Conservation (phyloP, 1,139 yeast species). For the Pichia terricola region DNA sequence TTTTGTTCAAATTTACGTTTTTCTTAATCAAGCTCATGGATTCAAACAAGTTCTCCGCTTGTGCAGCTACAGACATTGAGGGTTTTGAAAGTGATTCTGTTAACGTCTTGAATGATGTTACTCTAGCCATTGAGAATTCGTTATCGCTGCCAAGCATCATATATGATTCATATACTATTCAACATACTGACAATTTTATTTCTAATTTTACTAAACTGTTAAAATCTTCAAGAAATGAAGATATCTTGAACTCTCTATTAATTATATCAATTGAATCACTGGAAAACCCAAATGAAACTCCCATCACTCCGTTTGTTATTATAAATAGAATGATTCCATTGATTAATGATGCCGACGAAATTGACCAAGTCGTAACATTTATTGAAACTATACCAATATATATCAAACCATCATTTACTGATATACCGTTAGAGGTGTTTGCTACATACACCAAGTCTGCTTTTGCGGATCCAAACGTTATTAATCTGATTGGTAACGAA, state of each 20-base stretch:
- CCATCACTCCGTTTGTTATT: slow-evolving; percentile 19
- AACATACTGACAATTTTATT: slow-evolving; percentile 12
- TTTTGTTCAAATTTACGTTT: slow-evolving; percentile 8
- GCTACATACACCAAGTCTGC: slow-evolving; percentile 13
- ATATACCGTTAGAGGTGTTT: slow-evolving; percentile 23
- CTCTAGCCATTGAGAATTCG: slow-evolving; percentile 6
- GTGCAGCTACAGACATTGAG: slow-evolving; percentile 7
- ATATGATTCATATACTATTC: slow-evolving; percentile 5
- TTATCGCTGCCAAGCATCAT: not conserved
- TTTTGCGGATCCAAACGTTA: slow-evolving; percentile 2
- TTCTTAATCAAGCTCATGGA: slow-evolving; percentile 14
- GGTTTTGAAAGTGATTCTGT: not conserved
- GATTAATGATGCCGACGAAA: not conserved
- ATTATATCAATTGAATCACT: slow-evolving; percentile 19
- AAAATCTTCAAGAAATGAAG: slow-evolving; percentile 6
- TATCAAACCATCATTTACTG: slow-evolving; percentile 23
- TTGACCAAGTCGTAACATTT: slow-evolving; percentile 12
- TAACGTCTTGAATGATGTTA: slow-evolving; percentile 11
- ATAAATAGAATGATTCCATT: slow-evolving; percentile 10
- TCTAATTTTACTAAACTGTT: slow-evolving; percentile 18
- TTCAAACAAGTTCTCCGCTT: slow-evolving; percentile 8
- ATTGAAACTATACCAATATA: slow-evolving; percentile 25
- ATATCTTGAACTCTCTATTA: slow-evolving; percentile 13
- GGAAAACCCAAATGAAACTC: slow-evolving; percentile 16
- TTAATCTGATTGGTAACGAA: slow-evolving; percentile 25